Evolutionary conservation across 73 alveolate genomes (phyloP), one percentile per base, ranked within the genome.

Genomic region (Diophrys sp.): DNA sequence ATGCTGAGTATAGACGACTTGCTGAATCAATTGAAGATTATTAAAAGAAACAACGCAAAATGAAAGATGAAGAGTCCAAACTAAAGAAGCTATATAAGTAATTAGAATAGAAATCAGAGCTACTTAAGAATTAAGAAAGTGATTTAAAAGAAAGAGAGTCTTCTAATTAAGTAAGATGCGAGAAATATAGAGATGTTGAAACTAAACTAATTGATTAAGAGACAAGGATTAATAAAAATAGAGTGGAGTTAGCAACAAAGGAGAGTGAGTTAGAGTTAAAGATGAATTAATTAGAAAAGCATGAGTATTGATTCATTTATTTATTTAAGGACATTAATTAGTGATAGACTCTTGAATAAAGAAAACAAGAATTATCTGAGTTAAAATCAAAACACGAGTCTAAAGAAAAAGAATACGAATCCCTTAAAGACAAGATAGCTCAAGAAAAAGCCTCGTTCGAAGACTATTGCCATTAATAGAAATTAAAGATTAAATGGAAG

Each of bases 401-500:
- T 44, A 11, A 11, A 44, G 5, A 44, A 44, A 5, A 44, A 44
- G 62, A 44, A 18, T 18, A 44, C 5, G 18, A 44, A 18, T 44
- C 5, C 18, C 18, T 44, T 11, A 5, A 44, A 11, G 62, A 44
- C 5, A 11, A 44, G 18, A 44, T 44, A 44, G 62, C 5, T 5
- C 5, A 44, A 44, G 62, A 44, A 44, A 44, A 44, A 44, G 62
- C 18, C 5, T 5, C 5, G 18, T 44, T 11, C 18, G 62, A 44
- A 44, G 62, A 44, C 5, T 44, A 11, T 44, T 5, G 5, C 18
- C 62, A 44, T 44, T 11, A 44, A 44, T 44, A 5, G 5, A 44
- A 44, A 44, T 44, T 44, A 44, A 44, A 18, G 18, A 18, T 44
- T 5, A 11, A 44, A 66, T 82, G 81, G 84, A 81, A 72, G 83